A percentile compares a stretch with the other conserved stretches of the same genome.
phyloP scores from a whole-genome alignment of 179 eudicot genomes.

The Patellifolia procumbens region DNA sequence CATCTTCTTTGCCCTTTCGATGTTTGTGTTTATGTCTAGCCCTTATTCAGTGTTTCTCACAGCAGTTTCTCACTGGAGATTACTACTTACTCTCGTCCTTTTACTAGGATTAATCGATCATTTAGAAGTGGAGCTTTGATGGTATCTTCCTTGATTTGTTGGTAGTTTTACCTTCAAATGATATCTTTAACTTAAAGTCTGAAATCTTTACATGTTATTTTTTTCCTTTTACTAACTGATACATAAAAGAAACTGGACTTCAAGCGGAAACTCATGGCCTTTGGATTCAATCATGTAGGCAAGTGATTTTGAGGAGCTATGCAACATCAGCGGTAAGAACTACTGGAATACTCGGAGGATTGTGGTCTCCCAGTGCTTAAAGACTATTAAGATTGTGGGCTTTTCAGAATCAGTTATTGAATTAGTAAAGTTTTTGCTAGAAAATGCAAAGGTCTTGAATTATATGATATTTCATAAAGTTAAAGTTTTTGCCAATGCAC shows the following conservation, averaged over 20 bases:
- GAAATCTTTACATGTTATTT: background rate
- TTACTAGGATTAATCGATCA: background rate
- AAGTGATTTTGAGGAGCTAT: background rate
- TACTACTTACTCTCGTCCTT: background rate
- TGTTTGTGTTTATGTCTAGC: background rate
- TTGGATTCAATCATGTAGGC: conserved; percentile 7
- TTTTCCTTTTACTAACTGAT: background rate
- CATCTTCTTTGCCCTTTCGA: too few relatives aligned
- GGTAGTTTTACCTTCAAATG: background rate
- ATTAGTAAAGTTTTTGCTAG: conserved; percentile 15
- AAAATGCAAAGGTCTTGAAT: conserved; percentile 17
- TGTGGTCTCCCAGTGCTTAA: background rate
- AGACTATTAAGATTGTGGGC: conserved; percentile 18
- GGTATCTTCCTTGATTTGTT: background rate
- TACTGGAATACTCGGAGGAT: conserved; percentile 16
- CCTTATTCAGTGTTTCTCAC: background rate
- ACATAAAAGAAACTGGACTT: background rate
- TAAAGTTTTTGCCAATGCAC: background rate
- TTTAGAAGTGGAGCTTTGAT: background rate
- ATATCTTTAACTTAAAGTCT: background rate
- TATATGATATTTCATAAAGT: background rate
- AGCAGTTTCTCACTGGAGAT: background rate
- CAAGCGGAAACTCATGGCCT: background rate
- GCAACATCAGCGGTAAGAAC: background rate
- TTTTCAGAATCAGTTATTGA: conserved; percentile 3